A percentile compares a stretch with the other conserved stretches of the same genome.
Evolutionary conservation across 257 asterid genomes (phyloP).

Genomic region (Solanum gandarillasii): DNA sequence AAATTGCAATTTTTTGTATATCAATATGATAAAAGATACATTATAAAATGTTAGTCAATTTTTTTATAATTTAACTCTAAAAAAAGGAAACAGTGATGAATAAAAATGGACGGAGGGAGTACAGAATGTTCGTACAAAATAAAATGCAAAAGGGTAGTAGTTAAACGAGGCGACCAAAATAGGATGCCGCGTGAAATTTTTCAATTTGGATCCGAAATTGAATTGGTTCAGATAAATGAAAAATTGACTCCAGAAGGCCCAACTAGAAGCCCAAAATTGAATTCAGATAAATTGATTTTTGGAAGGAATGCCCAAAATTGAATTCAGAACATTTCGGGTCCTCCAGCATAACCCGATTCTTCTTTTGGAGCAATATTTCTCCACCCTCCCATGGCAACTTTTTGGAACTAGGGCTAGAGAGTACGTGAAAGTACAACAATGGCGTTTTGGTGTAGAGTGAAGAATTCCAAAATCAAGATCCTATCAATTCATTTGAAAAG

Average conservation of each 20-base stretch:
- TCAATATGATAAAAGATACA: no score
- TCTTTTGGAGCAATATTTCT: slow-evolving; percentile 7
- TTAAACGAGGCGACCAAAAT: background rate
- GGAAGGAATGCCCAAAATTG: background rate
- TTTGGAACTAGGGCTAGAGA: background rate
- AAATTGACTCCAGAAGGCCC: background rate
- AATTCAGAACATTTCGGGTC: background rate
- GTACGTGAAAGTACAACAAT: slow-evolving; percentile 8
- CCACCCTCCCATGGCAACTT: background rate
- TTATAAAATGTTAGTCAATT: no score
- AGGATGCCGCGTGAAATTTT: background rate
- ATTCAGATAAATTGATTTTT: background rate
- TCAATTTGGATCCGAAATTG: background rate
- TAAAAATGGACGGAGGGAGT: no score
- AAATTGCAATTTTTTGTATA: no score
- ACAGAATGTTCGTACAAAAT: no score
- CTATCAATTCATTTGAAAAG: slow-evolving; percentile 23
- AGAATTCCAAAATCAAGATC: slow-evolving; percentile 28
- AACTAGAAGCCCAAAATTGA: background rate
- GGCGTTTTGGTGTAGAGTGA: slow-evolving; percentile 57
- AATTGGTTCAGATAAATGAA: background rate
- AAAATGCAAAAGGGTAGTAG: background rate
- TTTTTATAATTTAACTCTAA: no score
- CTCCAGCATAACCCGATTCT: background rate
- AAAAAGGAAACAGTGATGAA: no score